Evolutionary conservation across 768 basidiomycete genomes (phyloP).

Genomic region (Phylloporus sp.): DNA sequence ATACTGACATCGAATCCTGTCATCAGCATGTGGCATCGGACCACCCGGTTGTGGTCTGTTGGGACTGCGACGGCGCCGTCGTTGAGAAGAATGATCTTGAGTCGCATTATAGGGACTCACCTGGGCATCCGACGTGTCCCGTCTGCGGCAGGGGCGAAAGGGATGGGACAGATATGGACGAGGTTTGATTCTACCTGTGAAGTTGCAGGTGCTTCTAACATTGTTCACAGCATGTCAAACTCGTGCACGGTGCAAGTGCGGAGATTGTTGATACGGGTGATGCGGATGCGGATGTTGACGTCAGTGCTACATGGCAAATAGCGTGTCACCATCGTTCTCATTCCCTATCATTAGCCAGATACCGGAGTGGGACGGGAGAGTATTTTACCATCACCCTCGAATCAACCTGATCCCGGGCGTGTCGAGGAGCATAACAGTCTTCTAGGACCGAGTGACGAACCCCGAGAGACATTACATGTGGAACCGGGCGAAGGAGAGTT

Average conservation of each 20-base stretch:
- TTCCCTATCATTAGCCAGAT: no score
- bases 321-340: not conserved
- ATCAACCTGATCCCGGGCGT: not conserved
- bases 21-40: slow-evolving; percentile 20
- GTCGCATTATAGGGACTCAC: slow-evolving; percentile 21
- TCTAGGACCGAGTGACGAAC: not conserved
- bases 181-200: slow-evolving; percentile 8
- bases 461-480: not conserved
- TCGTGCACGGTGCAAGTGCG: slow-evolving; percentile 6
- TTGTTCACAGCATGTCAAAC: slow-evolving; percentile 18
- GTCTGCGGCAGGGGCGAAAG: slow-evolving; percentile 18
- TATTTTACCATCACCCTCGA: not conserved
- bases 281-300: not conserved
- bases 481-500: slow-evolving; percentile 1
- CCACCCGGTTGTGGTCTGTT: slow-evolving; percentile 28
- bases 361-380: slow-evolving; percentile 1
- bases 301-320: not conserved
- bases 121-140: slow-evolving; percentile 19
- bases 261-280: slow-evolving; percentile 2
- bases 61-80: slow-evolving; percentile 27
- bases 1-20: not conserved
- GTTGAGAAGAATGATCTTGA: slow-evolving; percentile 19
- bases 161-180: slow-evolving; percentile 12
- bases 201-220: slow-evolving; percentile 7
- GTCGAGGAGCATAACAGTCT: not conserved